Evolutionary conservation across 495 filamentous ascomycete species (phyloP).

Genomic region (Aspergillus cristatus): DNA sequence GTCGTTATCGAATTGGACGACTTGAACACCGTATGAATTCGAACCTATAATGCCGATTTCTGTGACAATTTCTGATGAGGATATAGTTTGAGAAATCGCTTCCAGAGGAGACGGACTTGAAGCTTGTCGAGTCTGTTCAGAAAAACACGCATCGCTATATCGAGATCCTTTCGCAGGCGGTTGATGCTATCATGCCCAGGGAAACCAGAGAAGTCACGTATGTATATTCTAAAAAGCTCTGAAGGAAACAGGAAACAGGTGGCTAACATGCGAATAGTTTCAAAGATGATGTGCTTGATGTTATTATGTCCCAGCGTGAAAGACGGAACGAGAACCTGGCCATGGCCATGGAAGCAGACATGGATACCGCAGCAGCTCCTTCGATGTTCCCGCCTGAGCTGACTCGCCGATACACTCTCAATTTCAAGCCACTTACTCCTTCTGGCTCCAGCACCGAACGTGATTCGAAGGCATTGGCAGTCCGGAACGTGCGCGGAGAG

Average conservation of each 20-base stretch:
- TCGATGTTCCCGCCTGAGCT: slow-evolving; percentile 80
- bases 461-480: slow-evolving; percentile 72
- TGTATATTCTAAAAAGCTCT: slow-evolving; percentile 12
- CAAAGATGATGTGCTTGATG: slow-evolving; percentile 95
- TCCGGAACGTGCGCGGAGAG: slow-evolving; percentile 84
- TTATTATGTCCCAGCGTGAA: slow-evolving; percentile 85
- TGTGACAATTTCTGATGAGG: not conserved
- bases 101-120: slow-evolving; percentile 51
- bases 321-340: slow-evolving; percentile 71
- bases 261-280: slow-evolving; percentile 46
- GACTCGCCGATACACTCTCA: slow-evolving; percentile 86
- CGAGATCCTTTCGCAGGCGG: slow-evolving; percentile 79
- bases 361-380: slow-evolving; percentile 43
- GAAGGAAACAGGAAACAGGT: not conserved
- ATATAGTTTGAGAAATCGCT: slow-evolving; percentile 63
- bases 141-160: slow-evolving; percentile 92
- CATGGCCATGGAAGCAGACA: slow-evolving; percentile 57
- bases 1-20: slow-evolving; percentile 88
- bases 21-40: slow-evolving; percentile 49
- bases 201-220: slow-evolving; percentile 72
- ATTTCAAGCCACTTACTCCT: slow-evolving; percentile 82
- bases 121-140: slow-evolving; percentile 77
- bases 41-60: not conserved
- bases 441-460: slow-evolving; percentile 55
- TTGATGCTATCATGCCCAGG: slow-evolving; percentile 77